Base-by-base conservation (phyloP, 208 protist species). In the Borovskyia barvae region DNA sequence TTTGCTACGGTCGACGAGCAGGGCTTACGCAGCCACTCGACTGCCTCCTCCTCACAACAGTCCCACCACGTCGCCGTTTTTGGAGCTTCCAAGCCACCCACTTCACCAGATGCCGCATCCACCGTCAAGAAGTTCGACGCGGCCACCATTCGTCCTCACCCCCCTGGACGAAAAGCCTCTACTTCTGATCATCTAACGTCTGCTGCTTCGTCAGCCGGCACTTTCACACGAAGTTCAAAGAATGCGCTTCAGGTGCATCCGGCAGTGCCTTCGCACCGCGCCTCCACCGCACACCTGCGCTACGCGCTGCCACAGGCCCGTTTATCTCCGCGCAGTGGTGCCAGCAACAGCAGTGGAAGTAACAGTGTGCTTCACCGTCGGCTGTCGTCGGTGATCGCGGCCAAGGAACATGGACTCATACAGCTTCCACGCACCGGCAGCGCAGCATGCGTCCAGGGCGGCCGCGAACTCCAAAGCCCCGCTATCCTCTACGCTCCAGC, bases 241-340 rank as follows among this genome's bases (percentile, higher is more conserved):
- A 29, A 19, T 5, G 28, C 15, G 14, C 14, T 41, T 15, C 35
- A 9, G 28, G 52, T 46, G 11, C 45, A 60, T 45, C 62, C 62
- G 3, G 62, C 45, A 14, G 19, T 36, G n/a, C 20, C 45, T 5
- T 68, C 62, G 2, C 62, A 46, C 35, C 25, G 36, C 8, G 22
- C 39, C 24, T 68, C 45, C 5, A 20, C 33, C 15, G 15, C 29
- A 17, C 49, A 54, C 28, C 49, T 11, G 28, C 39, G 8, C 28
- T 43, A 48, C n/a, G n/a, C 35, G 14, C 14, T 14, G 35, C 14
- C 11, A 14, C 35, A 14, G 35, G 14, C 11, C 35, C 35, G 35
- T 8, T 14, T 15, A 14, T 15, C 11, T 39, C 35, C 14, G 35
- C 35, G 33, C 26, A 19, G 40, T 26, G 24, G 39, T 6, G 9